Evolutionary conservation across 129 eudicot species (phyloP).

Genomic region (Cynara cardunculus): DNA sequence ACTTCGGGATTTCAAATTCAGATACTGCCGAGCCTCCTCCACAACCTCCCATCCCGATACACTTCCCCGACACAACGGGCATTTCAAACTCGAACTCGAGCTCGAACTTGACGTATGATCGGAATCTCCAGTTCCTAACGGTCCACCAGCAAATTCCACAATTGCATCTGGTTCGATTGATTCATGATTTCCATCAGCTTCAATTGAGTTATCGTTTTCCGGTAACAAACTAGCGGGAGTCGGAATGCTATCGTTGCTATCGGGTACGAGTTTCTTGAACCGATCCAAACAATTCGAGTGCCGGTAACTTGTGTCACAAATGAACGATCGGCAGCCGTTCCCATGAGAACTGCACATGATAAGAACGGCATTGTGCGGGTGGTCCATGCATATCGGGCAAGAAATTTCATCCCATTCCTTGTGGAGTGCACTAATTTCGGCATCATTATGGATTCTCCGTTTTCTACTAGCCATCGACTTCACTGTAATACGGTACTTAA

Average conservation of each 20-base stretch:
- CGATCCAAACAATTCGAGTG: constrained; percentile 95
- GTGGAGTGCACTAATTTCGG: constrained; percentile 52
- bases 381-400: constrained; percentile 98
- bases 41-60: constrained; percentile 73
- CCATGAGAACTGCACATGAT: constrained; percentile 76
- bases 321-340: constrained; percentile 87
- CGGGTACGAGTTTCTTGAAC: constrained; percentile 56
- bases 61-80: constrained; percentile 89
- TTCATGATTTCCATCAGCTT: constrained; percentile 16
- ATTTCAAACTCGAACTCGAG: constrained; percentile 36
- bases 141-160: constrained; percentile 31
- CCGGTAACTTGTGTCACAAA: constrained; percentile 92
- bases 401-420: constrained; percentile 91
- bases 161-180: constrained; percentile 4
- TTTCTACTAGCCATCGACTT: constrained; percentile 82
- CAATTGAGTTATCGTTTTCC: constrained; percentile 11
- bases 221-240: constrained; percentile 22
- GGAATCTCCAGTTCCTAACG: constrained; percentile 17
- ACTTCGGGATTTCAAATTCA: constrained; percentile 64
- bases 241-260: constrained; percentile 24
- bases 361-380: constrained; percentile 96
- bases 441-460: constrained; percentile 66
- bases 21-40: constrained; percentile 70
- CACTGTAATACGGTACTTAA: constrained; percentile 57
- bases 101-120: constrained; percentile 23